A percentile compares a stretch with the other conserved stretches of the same genome.
phyloP scores from a whole-genome alignment of 2,329 filamentous ascomycete genomes.

The Talaromyces verruculosus region DNA sequence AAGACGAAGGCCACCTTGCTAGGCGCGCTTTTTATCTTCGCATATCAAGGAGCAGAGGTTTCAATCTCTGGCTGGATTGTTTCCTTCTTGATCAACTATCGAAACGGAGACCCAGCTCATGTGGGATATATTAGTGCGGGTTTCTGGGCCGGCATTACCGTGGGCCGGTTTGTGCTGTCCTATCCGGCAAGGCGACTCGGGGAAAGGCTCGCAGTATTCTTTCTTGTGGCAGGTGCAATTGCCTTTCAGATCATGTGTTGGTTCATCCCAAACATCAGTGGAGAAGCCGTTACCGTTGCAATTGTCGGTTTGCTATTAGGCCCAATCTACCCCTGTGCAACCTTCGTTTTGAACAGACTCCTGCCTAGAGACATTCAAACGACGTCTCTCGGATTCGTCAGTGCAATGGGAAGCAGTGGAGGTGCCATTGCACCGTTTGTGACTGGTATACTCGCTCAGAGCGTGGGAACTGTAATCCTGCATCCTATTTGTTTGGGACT shows the following conservation, averaged over 20 bases:
- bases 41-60: constrained; percentile 82
- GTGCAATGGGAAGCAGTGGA: constrained; percentile 44
- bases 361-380: constrained; percentile 42
- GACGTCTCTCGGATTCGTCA: constrained; percentile 41
- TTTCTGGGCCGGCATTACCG: constrained; percentile 70
- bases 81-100: constrained; percentile 73
- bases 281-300: constrained; percentile 65
- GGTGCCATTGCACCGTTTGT: constrained; percentile 49
- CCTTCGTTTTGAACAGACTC: constrained; percentile 31
- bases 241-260: constrained; percentile 75
- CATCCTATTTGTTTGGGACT: constrained; percentile 57
- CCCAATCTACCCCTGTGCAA: constrained; percentile 73
- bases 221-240: constrained; percentile 60
- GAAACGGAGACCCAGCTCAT: constrained; percentile 65
- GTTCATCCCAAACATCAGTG: constrained; percentile 73
- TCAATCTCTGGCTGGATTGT: constrained; percentile 85
- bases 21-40: constrained; percentile 78
- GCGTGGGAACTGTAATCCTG: constrained; percentile 50
- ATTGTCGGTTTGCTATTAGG: constrained; percentile 74
- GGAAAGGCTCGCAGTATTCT: constrained; percentile 68
- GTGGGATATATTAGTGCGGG: constrained; percentile 78
- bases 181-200: constrained; percentile 66
- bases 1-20: constrained; percentile 64
- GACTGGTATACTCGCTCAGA: constrained; percentile 51
- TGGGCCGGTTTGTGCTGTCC: constrained; percentile 71